phyloP scores from a whole-genome alignment of 108 stramenopile genomes.

The Seminavis robusta region DNA sequence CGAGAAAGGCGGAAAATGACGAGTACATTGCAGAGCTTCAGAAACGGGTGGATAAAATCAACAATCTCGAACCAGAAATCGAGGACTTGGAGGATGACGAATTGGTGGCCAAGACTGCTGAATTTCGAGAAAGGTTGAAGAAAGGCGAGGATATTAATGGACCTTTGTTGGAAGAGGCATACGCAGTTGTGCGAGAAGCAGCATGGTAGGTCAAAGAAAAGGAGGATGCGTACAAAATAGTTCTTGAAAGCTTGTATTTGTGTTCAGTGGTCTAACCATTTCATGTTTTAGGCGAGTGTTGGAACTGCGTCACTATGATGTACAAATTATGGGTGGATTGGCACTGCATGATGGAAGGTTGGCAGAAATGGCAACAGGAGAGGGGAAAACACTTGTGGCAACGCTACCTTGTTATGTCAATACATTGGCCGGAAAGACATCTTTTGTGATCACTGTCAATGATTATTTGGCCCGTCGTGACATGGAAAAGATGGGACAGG shows the following conservation, averaged over 20 bases:
- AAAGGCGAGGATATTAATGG: slow-evolving; percentile 76
- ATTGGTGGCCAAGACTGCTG: slow-evolving; percentile 76
- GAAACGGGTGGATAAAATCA: slow-evolving; percentile 76
- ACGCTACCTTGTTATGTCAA: slow-evolving; percentile 87
- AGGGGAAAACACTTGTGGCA: slow-evolving; percentile 94
- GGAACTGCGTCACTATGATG: slow-evolving; percentile 93
- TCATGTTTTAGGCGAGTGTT: slow-evolving; percentile 64
- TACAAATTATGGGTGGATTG: slow-evolving; percentile 90
- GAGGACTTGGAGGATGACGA: slow-evolving; percentile 89
- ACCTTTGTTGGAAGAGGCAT: slow-evolving; percentile 84
- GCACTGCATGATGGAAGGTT: slow-evolving; percentile 88
- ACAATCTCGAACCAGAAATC: slow-evolving; percentile 72
- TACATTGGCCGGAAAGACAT: slow-evolving; percentile 68
- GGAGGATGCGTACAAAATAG: background rate
- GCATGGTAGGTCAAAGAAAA: slow-evolving; percentile 54
- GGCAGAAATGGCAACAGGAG: slow-evolving; percentile 97
- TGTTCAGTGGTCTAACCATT: background rate
- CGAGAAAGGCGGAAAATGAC: slow-evolving; percentile 49
- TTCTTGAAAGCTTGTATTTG: background rate
- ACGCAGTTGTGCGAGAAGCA: slow-evolving; percentile 97
- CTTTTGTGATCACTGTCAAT: slow-evolving; percentile 91
- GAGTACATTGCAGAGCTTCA: slow-evolving; percentile 61
- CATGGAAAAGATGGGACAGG: slow-evolving; percentile 93
- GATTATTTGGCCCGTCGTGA: slow-evolving; percentile 95
- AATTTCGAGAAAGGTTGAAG: slow-evolving; percentile 65